These are phyloP conservation scores for Russula earlei DNA, from an alignment of 768 basidiomycete genomes.

Conservation along the genomic window DNA sequence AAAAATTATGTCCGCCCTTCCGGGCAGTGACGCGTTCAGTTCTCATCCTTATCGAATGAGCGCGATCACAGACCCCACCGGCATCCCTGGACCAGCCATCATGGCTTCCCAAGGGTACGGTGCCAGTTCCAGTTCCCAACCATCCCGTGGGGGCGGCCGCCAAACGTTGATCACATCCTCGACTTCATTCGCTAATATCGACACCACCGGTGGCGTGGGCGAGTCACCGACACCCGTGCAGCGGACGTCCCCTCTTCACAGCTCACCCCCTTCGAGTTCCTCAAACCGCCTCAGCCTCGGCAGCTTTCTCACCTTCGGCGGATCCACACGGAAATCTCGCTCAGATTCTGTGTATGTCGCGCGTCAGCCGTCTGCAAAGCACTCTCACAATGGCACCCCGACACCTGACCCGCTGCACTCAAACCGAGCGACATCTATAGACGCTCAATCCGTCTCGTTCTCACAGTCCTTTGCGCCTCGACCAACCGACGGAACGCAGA, in stretches of 20 bases:
- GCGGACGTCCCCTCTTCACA: conserved; percentile 24
- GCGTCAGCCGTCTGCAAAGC: background rate
- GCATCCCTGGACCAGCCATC: background rate
- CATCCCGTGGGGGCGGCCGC: conserved; percentile 26
- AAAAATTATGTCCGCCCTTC: conserved; percentile 21
- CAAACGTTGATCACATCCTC: conserved; percentile 24
- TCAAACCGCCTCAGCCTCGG: conserved; percentile 42
- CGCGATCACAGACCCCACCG: background rate
- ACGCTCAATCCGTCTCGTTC: background rate
- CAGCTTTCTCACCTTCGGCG: conserved; percentile 43
- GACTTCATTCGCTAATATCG: conserved; percentile 37
- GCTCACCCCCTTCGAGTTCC: conserved; percentile 12
- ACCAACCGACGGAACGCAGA: conserved; percentile 24
- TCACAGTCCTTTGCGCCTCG: conserved; percentile 1
- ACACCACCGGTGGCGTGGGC: conserved; percentile 51
- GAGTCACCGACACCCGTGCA: conserved; percentile 42
- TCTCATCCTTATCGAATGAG: conserved; percentile 12
- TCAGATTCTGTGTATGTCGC: background rate
- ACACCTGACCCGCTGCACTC: conserved; percentile 19
- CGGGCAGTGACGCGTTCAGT: conserved; percentile 16
- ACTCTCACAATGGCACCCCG: background rate
- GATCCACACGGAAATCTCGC: conserved; percentile 6
- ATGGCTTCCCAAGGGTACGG: background rate
- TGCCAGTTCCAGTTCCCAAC: conserved; percentile 19
- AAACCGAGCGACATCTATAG: conserved; percentile 16